These are phyloP conservation scores for Talaromyces verruculosus DNA, from an alignment of 2,329 filamentous ascomycete species.

Conservation along the genomic window DNA sequence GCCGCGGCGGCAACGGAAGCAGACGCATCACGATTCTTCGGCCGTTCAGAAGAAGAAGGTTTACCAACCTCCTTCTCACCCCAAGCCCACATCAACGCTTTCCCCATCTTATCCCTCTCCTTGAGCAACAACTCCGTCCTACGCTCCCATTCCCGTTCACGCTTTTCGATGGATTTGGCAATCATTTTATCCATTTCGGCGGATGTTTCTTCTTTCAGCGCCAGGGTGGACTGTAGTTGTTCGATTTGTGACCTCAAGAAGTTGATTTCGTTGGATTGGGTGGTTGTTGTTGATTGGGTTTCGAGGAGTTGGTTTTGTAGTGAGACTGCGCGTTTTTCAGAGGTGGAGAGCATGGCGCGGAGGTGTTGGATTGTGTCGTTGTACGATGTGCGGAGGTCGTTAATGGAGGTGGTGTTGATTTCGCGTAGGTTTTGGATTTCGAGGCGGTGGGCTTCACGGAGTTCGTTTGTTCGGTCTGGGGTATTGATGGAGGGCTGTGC, in stretches of 20 bases:
- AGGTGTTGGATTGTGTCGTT: constrained; percentile 39
- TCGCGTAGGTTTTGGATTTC: constrained; percentile 39
- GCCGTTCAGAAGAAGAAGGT: neutral
- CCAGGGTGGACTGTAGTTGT: constrained; percentile 36
- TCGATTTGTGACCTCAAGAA: constrained; percentile 36
- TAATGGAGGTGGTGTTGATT: constrained; percentile 39
- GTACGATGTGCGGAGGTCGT: constrained; percentile 40
- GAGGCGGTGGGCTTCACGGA: constrained; percentile 36
- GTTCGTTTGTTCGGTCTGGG: constrained; percentile 22
- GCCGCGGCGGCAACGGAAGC: constrained; percentile 17
- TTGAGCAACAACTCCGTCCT: constrained; percentile 43
- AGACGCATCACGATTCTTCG: neutral
- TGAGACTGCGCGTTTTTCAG: constrained; percentile 38
- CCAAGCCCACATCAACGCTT: constrained; percentile 42
- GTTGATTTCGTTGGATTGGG: constrained; percentile 30
- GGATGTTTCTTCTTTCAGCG: constrained; percentile 43
- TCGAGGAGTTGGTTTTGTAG: constrained; percentile 35
- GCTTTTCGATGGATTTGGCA: constrained; percentile 41
- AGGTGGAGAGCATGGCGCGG: constrained; percentile 34
- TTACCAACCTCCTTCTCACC: constrained; percentile 43
- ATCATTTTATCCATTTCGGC: constrained; percentile 42
- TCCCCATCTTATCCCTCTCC: constrained; percentile 43
- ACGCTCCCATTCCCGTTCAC: constrained; percentile 46
- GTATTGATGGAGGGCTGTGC: neutral
- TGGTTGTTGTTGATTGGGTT: constrained; percentile 27